A percentile compares a stretch with the other conserved stretches of the same genome.
phyloP scores from a whole-genome alignment of 1,284 basidiomycete genomes.

The Fomitopsis schrenkii region DNA sequence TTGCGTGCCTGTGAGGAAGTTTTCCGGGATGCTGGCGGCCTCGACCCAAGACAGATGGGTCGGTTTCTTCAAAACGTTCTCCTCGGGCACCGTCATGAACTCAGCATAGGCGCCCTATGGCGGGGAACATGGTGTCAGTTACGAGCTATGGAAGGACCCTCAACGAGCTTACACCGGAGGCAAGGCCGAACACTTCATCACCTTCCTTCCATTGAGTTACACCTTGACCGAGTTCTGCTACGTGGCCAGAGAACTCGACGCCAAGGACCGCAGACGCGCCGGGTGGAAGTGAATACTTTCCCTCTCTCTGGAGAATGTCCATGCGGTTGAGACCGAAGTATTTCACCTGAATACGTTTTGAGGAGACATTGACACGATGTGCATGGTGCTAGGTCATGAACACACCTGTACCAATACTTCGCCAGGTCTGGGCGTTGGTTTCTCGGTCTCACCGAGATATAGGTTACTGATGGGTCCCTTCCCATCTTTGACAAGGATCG shows the following conservation, averaged over 20 bases:
- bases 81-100: slow-evolving; percentile 69
- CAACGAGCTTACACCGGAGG: slow-evolving; percentile 46
- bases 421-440: slow-evolving; percentile 49
- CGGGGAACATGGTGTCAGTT: neutral
- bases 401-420: slow-evolving; percentile 77
- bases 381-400: neutral
- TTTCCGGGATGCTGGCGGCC: slow-evolving; percentile 84
- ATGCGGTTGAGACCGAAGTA: slow-evolving; percentile 88
- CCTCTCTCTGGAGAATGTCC: slow-evolving; percentile 80
- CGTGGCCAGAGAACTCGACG: slow-evolving; percentile 85
- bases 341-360: slow-evolving; percentile 44
- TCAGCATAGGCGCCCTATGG: slow-evolving; percentile 88
- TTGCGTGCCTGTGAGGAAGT: slow-evolving; percentile 74
- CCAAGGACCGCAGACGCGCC: slow-evolving; percentile 80
- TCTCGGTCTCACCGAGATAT: slow-evolving; percentile 72
- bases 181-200: slow-evolving; percentile 86
- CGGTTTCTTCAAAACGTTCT: slow-evolving; percentile 78
- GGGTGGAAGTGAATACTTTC: slow-evolving; percentile 76
- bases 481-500: slow-evolving; percentile 77
- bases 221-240: slow-evolving; percentile 56
- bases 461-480: slow-evolving; percentile 78
- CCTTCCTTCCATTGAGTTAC: slow-evolving; percentile 63
- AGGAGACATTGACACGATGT: neutral
- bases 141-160: neutral
- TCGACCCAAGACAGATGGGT: slow-evolving; percentile 74